Evolutionary conservation across 805 yeast genomes (phyloP), one percentile per base, ranked within the genome.

Genomic region (Wickerhamiella hasegawae): DNA sequence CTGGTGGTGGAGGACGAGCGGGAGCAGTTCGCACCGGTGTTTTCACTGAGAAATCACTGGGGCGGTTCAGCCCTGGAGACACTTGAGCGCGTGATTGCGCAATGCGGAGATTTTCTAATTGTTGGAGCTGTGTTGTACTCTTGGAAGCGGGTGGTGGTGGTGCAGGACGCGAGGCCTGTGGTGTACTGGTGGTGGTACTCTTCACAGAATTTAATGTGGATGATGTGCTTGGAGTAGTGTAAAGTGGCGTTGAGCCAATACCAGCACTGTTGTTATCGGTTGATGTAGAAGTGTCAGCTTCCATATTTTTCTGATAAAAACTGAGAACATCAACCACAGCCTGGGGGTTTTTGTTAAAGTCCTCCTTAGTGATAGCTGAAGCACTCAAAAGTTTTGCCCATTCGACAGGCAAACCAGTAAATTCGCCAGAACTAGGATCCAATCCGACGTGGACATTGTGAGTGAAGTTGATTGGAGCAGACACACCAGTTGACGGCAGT

Each of bases 371-470:
- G 40, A 90, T 84, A 35, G 95, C 95, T 48, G 84, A 78, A 2
- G 90, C 80, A 10, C 76, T 68, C 35, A 90, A 64, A 24, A 85
- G 63, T 42, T 71, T 69, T 42, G 83, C 83, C 98, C 98, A 90
- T 49, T 83, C 93, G 20, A 71, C 76, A 0, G 98, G 98, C 29
- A 90, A 62, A 2, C 96, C 97, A 1, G 90, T 82, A 53, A 78
- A 87, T 30, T 80, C 78, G 10, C 95, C 95, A 16, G 83, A 70
- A 42, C 69, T 71, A 4, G 74, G 66, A 54, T 87, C 95, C 33
- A 81, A 76, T 18, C 94, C 95, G 8, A 90, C 97, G 50, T 90
- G 97, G 21, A 85, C 95, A 50, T 76, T 80, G 54, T 92, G 98
- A 9, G 94, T 83, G 55, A 87, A 87, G 55, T 87, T 85, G 14